Base-by-base conservation (phyloP, 305 asterid species). In the Fraxinus sp. region DNA sequence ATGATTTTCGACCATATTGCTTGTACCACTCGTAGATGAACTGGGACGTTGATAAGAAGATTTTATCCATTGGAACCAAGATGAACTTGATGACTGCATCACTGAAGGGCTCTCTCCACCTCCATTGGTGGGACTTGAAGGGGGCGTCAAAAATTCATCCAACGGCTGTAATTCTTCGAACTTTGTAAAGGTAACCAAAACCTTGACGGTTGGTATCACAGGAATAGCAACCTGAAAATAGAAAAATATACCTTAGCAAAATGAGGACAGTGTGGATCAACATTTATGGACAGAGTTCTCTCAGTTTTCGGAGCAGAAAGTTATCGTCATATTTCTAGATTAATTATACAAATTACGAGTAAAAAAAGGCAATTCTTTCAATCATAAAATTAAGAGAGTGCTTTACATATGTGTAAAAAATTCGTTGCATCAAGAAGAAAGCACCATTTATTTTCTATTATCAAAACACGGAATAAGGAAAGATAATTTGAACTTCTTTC, bases 41-140 rank as follows among this genome's bases (percentile, higher is more conserved):
- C 88, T 73, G 46, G 97, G 80, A 3, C 90, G 92, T 79, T 87
- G 92, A 85, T 94, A 94, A 3, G 98, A 95, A 83, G 94, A 81
- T 89, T 96, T 96, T 81, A 94, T 92, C 98, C 98, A 96, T 83
- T 93, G 98, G 90, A 96, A 96, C 99, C 99, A 96, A 32, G 99
- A 94, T 10, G 99, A 89, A 82, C 83, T 90, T 10, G 97, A 87
- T n/a, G 97, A 16, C 82, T 87, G 94, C 49, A 32, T n/a, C 77
- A 83, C 80, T 14, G 87, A 13, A 2, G 97, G 90, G 90, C 92
- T 90, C 80, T 93, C 97, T 82, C 73, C 87, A 83, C 85, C 87
- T 7, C 87, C 86, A 28, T 87, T 86, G 55, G 91, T 85, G 79
- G 99, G 99, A 43, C 99, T 96, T 14, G 98, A 91, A 70, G 99